Percentiles rank a stretch among this genome's conserved stretches.
Evolutionary conservation across 2,329 filamentous ascomycete genomes (phyloP).

Genomic region (Penicillium sp.): DNA sequence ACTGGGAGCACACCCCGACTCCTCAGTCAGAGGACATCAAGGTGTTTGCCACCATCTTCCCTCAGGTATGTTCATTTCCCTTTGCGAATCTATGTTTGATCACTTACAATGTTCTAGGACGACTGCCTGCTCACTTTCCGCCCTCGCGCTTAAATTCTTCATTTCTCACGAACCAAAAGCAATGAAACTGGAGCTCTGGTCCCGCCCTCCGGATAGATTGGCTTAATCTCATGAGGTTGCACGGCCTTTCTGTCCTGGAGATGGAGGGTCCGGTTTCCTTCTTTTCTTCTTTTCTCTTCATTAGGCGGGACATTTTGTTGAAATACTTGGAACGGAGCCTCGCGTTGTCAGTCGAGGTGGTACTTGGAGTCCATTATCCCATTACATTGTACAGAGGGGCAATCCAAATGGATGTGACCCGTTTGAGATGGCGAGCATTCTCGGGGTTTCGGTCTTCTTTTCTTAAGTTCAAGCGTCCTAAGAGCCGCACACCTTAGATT

Average conservation of each 20-base stretch:
- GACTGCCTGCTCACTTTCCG: conserved; percentile 75
- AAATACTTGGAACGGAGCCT: conserved; percentile 3
- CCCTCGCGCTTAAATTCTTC: conserved; percentile 35
- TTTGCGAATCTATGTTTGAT: conserved; percentile 10
- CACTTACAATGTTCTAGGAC: conserved; percentile 53
- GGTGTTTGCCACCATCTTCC: conserved; percentile 98
- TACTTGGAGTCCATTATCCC: neutral
- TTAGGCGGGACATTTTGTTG: conserved; percentile 10
- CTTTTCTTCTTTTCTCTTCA: conserved; percentile 8
- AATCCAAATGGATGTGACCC: conserved; percentile 13
- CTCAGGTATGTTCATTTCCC: conserved; percentile 57
- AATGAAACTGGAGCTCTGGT: conserved; percentile 13
- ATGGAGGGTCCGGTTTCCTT: conserved; percentile 13
- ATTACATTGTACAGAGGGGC: neutral
- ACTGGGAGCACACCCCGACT: conserved; percentile 88
- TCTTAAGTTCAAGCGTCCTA: conserved; percentile 7
- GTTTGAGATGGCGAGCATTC: conserved; percentile 10
- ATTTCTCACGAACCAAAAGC: conserved; percentile 9
- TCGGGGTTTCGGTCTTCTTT: conserved; percentile 8
- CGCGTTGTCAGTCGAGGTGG: neutral
- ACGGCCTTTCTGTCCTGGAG: conserved; percentile 23
- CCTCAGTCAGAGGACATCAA: conserved; percentile 86
- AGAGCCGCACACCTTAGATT: conserved; percentile 20
- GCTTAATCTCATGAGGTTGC: conserved; percentile 10
- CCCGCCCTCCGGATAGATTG: conserved; percentile 17